Evolutionary conservation across 768 basidiomycete species (phyloP).

Genomic region (Hypholoma fasciculare): DNA sequence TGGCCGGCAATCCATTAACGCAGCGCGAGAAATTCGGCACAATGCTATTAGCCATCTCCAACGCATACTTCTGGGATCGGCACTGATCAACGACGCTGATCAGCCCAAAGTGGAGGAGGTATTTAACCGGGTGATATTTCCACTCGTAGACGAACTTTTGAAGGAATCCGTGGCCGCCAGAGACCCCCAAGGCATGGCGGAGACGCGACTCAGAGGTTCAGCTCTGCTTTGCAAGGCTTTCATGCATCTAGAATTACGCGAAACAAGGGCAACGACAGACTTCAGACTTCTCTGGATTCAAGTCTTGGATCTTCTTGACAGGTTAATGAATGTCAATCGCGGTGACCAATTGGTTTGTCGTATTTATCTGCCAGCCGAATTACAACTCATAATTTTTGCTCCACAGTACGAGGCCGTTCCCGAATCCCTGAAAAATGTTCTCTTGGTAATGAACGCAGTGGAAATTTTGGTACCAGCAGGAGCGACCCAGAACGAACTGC

Average conservation of each 20-base stretch:
- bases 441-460: constrained; percentile 94
- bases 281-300: constrained; percentile 83
- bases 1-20: constrained; percentile 80
- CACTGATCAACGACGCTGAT: constrained; percentile 57
- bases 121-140: constrained; percentile 89
- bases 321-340: constrained; percentile 84
- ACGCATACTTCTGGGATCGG: constrained; percentile 79
- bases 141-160: constrained; percentile 87
- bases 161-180: constrained; percentile 77
- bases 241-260: constrained; percentile 86
- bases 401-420: constrained; percentile 89
- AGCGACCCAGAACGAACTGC: constrained; percentile 56
- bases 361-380: background rate
- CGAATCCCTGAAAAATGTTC: constrained; percentile 94
- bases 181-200: constrained; percentile 87
- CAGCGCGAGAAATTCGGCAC: constrained; percentile 83
- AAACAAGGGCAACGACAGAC: constrained; percentile 58
- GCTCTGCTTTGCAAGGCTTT: constrained; percentile 95
- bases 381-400: background rate
- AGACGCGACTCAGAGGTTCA: constrained; percentile 85
- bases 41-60: constrained; percentile 79
- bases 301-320: constrained; percentile 85
- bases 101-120: constrained; percentile 73
- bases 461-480: constrained; percentile 70
- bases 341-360: constrained; percentile 83